Evolutionary conservation across 2,329 filamentous ascomycete genomes (phyloP).

Genomic region (Ceratocystis cacaofunesta): DNA sequence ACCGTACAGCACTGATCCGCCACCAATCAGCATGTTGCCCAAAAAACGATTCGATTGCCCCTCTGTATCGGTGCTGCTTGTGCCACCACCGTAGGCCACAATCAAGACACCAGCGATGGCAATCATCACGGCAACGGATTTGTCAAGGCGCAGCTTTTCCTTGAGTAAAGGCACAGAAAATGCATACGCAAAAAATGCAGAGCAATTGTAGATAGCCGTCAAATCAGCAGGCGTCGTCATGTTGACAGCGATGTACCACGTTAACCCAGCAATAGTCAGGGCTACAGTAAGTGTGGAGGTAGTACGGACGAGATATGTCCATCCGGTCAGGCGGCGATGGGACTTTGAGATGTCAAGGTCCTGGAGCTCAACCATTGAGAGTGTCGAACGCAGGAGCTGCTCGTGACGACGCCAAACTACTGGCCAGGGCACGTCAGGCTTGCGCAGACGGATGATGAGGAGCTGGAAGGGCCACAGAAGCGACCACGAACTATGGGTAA

Average conservation of each 20-base stretch:
- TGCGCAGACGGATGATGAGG: slow-evolving; percentile 62
- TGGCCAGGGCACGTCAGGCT: slow-evolving; percentile 62
- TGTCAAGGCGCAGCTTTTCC: slow-evolving; percentile 70
- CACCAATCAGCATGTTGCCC: slow-evolving; percentile 83
- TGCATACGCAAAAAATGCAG: slow-evolving; percentile 94
- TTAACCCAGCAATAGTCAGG: slow-evolving; percentile 77
- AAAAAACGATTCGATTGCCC: slow-evolving; percentile 49
- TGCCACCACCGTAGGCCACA: slow-evolving; percentile 79
- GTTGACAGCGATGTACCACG: slow-evolving; percentile 91
- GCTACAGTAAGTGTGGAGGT: slow-evolving; percentile 73
- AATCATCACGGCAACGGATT: slow-evolving; percentile 71
- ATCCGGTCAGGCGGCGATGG: slow-evolving; percentile 24
- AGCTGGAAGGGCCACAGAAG: slow-evolving; percentile 81
- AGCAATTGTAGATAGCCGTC: slow-evolving; percentile 98
- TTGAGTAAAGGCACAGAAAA: slow-evolving; percentile 84
- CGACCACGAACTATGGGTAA: slow-evolving; percentile 90
- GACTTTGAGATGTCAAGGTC: slow-evolving; percentile 49
- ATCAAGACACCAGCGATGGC: slow-evolving; percentile 82
- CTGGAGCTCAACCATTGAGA: slow-evolving; percentile 73
- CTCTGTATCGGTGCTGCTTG: slow-evolving; percentile 23
- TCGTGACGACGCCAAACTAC: slow-evolving; percentile 63
- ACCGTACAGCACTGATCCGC: slow-evolving; percentile 83
- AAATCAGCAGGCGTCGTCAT: slow-evolving; percentile 85
- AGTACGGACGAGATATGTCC: slow-evolving; percentile 60
- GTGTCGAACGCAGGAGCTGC: slow-evolving; percentile 37